phyloP scores from a whole-genome alignment of 495 filamentous ascomycete species.

The Neurospora sp. region DNA sequence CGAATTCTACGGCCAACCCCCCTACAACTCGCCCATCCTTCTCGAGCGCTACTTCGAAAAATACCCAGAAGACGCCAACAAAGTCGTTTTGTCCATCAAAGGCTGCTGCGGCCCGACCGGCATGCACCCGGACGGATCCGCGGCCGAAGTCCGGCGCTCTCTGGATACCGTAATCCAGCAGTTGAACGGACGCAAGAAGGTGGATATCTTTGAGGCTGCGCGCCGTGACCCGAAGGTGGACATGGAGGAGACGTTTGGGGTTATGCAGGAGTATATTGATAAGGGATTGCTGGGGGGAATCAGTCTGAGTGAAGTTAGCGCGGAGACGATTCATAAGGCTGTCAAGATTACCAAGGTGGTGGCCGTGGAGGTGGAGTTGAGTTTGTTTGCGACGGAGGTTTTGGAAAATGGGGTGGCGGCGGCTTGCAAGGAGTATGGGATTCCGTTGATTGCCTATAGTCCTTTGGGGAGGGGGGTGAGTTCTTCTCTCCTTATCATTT shows the following conservation, averaged over 20 bases:
- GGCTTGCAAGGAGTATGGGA: slow-evolving; percentile 58
- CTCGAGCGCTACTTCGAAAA: slow-evolving; percentile 54
- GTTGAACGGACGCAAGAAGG: slow-evolving; percentile 62
- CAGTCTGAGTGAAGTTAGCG: slow-evolving; percentile 60
- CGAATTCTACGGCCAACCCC: slow-evolving; percentile 65
- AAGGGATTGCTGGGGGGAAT: slow-evolving; percentile 76
- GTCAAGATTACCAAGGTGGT: slow-evolving; percentile 54
- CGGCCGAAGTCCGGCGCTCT: slow-evolving; percentile 50
- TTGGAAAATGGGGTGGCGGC: slow-evolving; percentile 63
- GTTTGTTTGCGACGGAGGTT: slow-evolving; percentile 56
- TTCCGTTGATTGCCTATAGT: slow-evolving; percentile 58
- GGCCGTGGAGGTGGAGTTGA: slow-evolving; percentile 73
- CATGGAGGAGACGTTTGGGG: slow-evolving; percentile 38
- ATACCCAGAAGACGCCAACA: slow-evolving; percentile 60
- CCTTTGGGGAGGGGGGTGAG: slow-evolving; percentile 47
- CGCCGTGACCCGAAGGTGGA: slow-evolving; percentile 54
- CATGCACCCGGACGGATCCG: slow-evolving; percentile 44
- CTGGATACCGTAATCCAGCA: slow-evolving; percentile 56
- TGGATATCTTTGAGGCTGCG: slow-evolving; percentile 76
- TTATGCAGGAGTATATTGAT: slow-evolving; percentile 53
- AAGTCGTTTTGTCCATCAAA: slow-evolving; percentile 57
- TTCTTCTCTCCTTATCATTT: background rate
- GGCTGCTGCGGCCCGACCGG: slow-evolving; percentile 34
- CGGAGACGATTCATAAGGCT: slow-evolving; percentile 65
- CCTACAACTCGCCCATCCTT: slow-evolving; percentile 56